phyloP scores from a whole-genome alignment of 805 yeast genomes.

The Myxozyma geophila region DNA sequence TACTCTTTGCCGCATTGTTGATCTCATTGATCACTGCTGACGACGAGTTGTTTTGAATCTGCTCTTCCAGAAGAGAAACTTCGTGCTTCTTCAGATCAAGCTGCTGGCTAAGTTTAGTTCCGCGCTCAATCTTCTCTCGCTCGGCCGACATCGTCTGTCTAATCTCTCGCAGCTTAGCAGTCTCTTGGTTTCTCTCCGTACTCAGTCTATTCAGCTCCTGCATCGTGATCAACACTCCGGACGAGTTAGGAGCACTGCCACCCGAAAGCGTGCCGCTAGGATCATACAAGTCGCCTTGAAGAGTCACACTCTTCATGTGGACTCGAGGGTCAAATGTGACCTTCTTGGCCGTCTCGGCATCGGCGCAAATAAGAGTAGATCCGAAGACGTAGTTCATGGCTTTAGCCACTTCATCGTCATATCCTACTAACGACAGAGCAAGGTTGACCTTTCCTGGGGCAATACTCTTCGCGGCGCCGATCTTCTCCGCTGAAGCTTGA shows the following conservation, averaged over 20 bases:
- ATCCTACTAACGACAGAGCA: conserved; percentile 82
- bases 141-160: conserved; percentile 35
- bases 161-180: conserved; percentile 51
- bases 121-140: conserved; percentile 28
- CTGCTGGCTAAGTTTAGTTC: conserved; percentile 35
- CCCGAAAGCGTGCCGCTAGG: conserved; percentile 97
- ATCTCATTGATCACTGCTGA: conserved; percentile 38
- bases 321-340: conserved; percentile 87
- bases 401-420: conserved; percentile 65
- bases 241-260: conserved; percentile 70
- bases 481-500: conserved; percentile 55
- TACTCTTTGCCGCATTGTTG: conserved; percentile 52
- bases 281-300: conserved; percentile 93
- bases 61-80: conserved; percentile 39
- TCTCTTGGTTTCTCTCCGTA: conserved; percentile 49
- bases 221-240: conserved; percentile 63
- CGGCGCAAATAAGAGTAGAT: conserved; percentile 80
- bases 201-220: conserved; percentile 63
- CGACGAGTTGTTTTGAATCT: conserved; percentile 34
- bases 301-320: conserved; percentile 79
- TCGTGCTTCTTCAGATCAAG: conserved; percentile 45
- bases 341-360: conserved; percentile 83
- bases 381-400: conserved; percentile 96
- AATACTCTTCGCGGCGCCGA: conserved; percentile 69
- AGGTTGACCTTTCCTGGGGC: conserved; percentile 86